A percentile compares a stretch with the other conserved stretches of the same genome.
phyloP scores from a whole-genome alignment of 352 stramenopile species.

The Phytophthora pini region DNA sequence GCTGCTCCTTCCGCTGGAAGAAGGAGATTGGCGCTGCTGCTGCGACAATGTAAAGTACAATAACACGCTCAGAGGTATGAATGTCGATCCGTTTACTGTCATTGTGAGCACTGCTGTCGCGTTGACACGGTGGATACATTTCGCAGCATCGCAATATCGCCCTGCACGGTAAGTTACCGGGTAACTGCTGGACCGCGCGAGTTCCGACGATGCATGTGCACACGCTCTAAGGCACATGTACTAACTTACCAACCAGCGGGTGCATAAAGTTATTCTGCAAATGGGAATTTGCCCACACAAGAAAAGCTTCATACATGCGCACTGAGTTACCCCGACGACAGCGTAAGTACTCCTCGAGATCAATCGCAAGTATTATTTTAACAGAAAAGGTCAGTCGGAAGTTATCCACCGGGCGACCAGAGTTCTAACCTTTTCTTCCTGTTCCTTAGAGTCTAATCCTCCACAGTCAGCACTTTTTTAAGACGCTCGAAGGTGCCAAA shows the following conservation, averaged over 20 bases:
- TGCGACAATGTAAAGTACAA: conserved; percentile 52
- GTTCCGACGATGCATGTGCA: too few species aligned
- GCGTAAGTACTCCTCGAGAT: not conserved
- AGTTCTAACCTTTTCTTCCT: conserved; percentile 37
- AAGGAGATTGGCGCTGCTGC: conserved; percentile 38
- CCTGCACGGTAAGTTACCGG: too few species aligned
- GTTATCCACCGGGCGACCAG: conserved; percentile 23
- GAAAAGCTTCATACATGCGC: not conserved
- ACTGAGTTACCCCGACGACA: not conserved
- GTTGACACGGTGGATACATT: conserved; percentile 38
- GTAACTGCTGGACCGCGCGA: too few species aligned
- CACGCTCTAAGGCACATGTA: too few species aligned
- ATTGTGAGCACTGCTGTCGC: conserved; percentile 14
- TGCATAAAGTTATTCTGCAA: too few species aligned
- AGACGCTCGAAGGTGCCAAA: conserved; percentile 96
- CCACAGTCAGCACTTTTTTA: conserved; percentile 90
- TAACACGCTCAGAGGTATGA: conserved; percentile 29
- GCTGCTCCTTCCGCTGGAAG: conserved; percentile 52
- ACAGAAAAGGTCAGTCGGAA: conserved; percentile 29
- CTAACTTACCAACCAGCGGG: too few species aligned
- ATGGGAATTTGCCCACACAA: too few species aligned
- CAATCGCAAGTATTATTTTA: conserved; percentile 36
- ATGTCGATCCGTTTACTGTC: conserved; percentile 17
- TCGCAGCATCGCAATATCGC: conserved; percentile 24
- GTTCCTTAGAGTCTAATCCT: conserved; percentile 48